These are phyloP conservation scores for Trametes polyzona DNA, from an alignment of 1,284 basidiomycete species.

Conservation along the genomic window DNA sequence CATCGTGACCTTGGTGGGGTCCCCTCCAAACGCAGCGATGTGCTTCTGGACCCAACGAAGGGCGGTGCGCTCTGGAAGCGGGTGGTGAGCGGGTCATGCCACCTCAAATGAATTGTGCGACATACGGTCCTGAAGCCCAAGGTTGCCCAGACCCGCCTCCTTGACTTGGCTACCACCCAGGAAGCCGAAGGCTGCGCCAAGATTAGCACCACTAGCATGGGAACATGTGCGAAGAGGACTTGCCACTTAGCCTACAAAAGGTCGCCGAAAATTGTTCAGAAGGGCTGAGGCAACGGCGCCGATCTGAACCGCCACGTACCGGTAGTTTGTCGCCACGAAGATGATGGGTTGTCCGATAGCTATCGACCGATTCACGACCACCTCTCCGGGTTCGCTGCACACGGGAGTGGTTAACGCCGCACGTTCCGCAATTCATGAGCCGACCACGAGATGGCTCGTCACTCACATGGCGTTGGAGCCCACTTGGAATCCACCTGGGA, in stretches of 20 bases:
- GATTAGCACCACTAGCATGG: neutral
- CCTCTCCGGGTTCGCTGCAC: constrained; percentile 1
- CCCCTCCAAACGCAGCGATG: constrained; percentile 47
- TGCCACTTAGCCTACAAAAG: neutral
- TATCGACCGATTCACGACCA: constrained; percentile 40
- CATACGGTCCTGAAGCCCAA: constrained; percentile 57
- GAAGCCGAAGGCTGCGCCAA: constrained; percentile 2
- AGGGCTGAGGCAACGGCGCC: neutral
- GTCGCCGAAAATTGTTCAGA: neutral
- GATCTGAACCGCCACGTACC: too few relatives aligned
- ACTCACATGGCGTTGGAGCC: neutral
- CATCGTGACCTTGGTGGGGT: constrained; percentile 37
- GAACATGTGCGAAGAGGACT: neutral
- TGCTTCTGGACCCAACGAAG: constrained; percentile 47
- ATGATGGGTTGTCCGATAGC: constrained; percentile 35
- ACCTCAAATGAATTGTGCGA: neutral
- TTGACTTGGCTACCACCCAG: constrained; percentile 46
- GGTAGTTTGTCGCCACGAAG: constrained; percentile 15
- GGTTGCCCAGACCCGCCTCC: constrained; percentile 52
- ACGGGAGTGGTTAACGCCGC: too few relatives aligned
- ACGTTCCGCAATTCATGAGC: neutral
- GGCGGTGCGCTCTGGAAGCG: constrained; percentile 30
- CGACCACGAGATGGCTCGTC: neutral
- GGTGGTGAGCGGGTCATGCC: neutral
- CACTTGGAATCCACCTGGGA: constrained; percentile 1